Evolutionary conservation across 176 grass and related monocot genomes (phyloP).

Genomic region (Rhipidocladum racemiflorum): DNA sequence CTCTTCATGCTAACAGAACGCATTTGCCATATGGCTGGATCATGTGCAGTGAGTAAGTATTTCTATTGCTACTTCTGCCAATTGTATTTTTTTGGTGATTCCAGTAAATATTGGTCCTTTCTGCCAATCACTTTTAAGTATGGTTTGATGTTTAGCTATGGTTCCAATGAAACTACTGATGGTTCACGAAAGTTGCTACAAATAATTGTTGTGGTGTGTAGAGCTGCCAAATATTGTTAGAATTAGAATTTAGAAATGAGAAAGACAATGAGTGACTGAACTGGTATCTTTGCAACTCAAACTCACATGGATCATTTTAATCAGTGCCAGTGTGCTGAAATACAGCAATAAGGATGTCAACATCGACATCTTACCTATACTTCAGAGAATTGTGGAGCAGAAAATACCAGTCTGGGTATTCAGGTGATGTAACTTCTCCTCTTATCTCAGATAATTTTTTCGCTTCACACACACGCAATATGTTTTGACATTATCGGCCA

Average conservation of each 20-base stretch:
- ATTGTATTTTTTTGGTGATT: neutral
- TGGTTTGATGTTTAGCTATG: neutral
- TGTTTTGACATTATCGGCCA: constrained; percentile 13
- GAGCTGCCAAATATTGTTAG: neutral
- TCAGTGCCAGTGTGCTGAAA: constrained; percentile 65
- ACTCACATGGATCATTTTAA: constrained; percentile 17
- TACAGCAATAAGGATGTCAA: constrained; percentile 76
- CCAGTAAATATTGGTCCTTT: neutral
- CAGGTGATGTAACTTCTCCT: constrained; percentile 47
- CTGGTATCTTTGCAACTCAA: neutral
- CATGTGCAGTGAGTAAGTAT: constrained; percentile 94
- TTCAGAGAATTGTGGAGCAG: constrained; percentile 74
- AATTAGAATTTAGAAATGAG: neutral
- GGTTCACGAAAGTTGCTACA: neutral
- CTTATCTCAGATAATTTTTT: neutral
- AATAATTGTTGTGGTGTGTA: neutral
- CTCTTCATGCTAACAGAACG: constrained; percentile 91
- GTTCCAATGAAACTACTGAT: neutral
- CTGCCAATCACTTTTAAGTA: neutral
- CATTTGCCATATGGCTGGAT: constrained; percentile 76
- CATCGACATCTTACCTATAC: constrained; percentile 83
- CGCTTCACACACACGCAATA: neutral
- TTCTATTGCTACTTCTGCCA: neutral
- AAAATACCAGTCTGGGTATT: constrained; percentile 92
- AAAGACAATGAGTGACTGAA: neutral